Base-by-base conservation (phyloP, 2,329 filamentous ascomycete genomes). In the Balansia obtecta region DNA sequence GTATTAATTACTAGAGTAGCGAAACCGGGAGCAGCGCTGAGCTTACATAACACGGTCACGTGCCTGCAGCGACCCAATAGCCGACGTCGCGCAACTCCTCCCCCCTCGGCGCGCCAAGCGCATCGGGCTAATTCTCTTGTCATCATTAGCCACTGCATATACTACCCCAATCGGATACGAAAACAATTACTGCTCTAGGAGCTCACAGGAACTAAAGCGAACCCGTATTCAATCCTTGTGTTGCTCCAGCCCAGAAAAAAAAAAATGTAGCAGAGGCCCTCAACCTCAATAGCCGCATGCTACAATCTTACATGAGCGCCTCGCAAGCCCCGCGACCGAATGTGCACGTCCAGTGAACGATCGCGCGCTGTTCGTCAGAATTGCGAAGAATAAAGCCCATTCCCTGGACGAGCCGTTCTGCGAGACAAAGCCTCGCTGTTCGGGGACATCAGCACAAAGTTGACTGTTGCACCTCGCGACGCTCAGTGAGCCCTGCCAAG, bases 401-500 rank as follows among this genome's bases (percentile, higher is more conserved):
- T 7, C 7, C 27, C 8, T 27, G 5, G 7, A 27, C 27, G 27
- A 27, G 4, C 27, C 27, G 7, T 27, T 27, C 8, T 27, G 27
- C 4, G 27, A 27, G 27, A 39, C 16, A 27, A 27, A 27, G 27
- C 27, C 27, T 27, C 8, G 27, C 7, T 5, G 8, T 27, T 7
- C 27, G 27, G 11, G 11, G 34, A 15, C 10, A 11, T 37, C 34
- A 37, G 34, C 34, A 27, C 34, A 27, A 8, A 27, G 27, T 27
- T 27, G 27, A 27, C 34, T 37, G 9, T 34, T 10, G 34, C 11
- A 13, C 15, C 9, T 15, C 11, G 34, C 15, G 15, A 2, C 45
- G 1, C 32, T 2, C 5, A 10, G 7, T 13, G 33, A 37, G 46
- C 10, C 38, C 22, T 39, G 53, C 46, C 30, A 53, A 64, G 51